phyloP scores from a whole-genome alignment of 106 monocot species.

The Triglochin maritima region DNA sequence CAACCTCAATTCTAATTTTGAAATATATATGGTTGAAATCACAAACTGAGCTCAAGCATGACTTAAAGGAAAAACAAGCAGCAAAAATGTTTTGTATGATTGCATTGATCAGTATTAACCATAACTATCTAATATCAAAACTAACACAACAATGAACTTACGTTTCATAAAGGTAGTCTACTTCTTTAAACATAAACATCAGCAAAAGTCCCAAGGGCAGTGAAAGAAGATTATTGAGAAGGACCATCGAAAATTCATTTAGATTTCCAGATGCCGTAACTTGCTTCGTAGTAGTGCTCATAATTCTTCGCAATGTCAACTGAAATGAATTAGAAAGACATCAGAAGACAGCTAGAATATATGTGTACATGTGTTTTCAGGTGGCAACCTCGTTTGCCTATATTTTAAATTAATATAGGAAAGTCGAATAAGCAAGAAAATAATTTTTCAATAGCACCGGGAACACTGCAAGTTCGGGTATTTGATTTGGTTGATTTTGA shows the following conservation, averaged over 20 bases:
- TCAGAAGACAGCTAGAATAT: background rate
- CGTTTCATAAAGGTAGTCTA: conserved; percentile 63
- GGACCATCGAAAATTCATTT: conserved; percentile 95
- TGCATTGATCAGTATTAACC: too few relatives aligned
- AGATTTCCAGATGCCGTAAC: conserved; percentile 79
- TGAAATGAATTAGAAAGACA: conserved; percentile 10
- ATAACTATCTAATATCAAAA: too few relatives aligned
- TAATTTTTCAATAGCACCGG: too few relatives aligned
- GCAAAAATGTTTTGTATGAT: background rate
- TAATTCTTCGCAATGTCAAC: conserved; percentile 74
- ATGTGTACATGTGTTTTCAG: background rate
- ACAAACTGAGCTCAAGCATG: too few relatives aligned
- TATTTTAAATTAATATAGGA: too few relatives aligned
- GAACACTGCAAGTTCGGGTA: too few relatives aligned
- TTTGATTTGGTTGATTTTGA: too few relatives aligned
- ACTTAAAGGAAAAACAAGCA: background rate
- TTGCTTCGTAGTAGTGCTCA: conserved; percentile 91
- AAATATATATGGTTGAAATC: too few relatives aligned
- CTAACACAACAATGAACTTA: conserved; percentile 18
- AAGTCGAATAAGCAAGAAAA: too few relatives aligned
- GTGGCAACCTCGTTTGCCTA: too few relatives aligned
- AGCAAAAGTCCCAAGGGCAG: conserved; percentile 72
- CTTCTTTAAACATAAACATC: conserved; percentile 55
- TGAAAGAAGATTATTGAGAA: conserved; percentile 86
- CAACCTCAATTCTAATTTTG: too few relatives aligned